phyloP scores from a whole-genome alignment of 1,284 basidiomycete species.

The Trichosporon asahii region DNA sequence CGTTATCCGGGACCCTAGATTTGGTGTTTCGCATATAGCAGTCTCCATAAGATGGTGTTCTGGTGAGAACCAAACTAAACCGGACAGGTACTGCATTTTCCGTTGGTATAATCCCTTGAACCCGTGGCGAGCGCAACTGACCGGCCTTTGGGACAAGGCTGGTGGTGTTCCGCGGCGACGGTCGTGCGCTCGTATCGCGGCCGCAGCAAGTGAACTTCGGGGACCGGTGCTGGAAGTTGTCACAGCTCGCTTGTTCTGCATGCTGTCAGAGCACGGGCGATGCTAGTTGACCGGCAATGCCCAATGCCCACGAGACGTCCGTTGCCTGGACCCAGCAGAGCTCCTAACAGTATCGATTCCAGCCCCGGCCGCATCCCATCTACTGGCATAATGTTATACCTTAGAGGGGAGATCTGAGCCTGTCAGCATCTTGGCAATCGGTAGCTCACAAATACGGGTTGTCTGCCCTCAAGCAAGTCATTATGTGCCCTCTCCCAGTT shows the following conservation, averaged over 20 bases:
- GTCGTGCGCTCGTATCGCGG: neutral
- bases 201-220: neutral
- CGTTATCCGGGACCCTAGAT: neutral
- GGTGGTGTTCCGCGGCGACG: neutral
- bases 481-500: too few species aligned
- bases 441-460: too few species aligned
- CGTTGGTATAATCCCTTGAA: neutral
- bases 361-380: neutral
- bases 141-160: neutral
- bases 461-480: too few species aligned
- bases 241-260: neutral
- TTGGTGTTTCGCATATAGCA: neutral
- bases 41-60: neutral
- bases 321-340: neutral
- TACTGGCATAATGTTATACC: neutral
- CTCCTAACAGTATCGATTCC: neutral
- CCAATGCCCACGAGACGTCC: too few species aligned
- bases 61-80: neutral
- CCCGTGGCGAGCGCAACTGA: neutral
- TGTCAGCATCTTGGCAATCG: neutral
- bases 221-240: neutral
- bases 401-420: neutral
- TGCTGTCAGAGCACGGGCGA: too few species aligned
- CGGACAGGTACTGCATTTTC: neutral
- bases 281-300: too few species aligned